Base-by-base conservation (phyloP, 352 stramenopile genomes). In the Pythium brachiatum region DNA sequence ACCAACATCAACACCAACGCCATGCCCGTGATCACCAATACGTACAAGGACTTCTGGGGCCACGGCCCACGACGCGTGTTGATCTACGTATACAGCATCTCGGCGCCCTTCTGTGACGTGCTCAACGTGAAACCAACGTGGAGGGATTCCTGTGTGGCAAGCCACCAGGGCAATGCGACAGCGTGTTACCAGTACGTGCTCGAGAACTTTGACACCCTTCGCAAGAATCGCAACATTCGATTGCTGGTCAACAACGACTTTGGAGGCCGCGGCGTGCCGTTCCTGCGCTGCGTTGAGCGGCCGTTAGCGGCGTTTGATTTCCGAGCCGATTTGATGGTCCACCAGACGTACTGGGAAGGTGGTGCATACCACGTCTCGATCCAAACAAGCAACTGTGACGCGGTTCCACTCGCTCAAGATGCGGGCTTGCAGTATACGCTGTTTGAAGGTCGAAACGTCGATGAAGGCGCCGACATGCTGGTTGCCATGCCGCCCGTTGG, bases 271-370 rank as follows among this genome's bases (percentile, higher is more conserved):
- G 78, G 78, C 6, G 60, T 74, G 44, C 72, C 78, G 0, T 86
- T 86, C 16, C 31, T 88, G 25, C 73, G 75, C 16, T 88, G 78
- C 39, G 53, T 64, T 20, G 76, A 71, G 5, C 72, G 78, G n/a
- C 72, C 78, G 0, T 38, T 67, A 4, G 34, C 38, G 0, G 38
- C 58, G 7, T 88, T 88, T 64, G 51, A 67, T n/a, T 88, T 78
- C 59, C 76, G 81, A 9, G 83, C 78, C 11, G 78, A 88, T 59
- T 56, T 86, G 36, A 70, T 88, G 72, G 68, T 78, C 13, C 66
- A 78, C 7, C 72, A 83, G 57, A 72, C 67, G 1, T 86, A 73
- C 52, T 88, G 76, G 76, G 66, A 76, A 0, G 78, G 78, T 1
- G 76, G 70, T 0, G 71, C 62, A 15, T 79, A 78, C 53, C 68